A percentile compares a stretch with the other conserved stretches of the same genome.
phyloP scores from a whole-genome alignment of 2,329 filamentous ascomycete species.

The Claviceps sp. region DNA sequence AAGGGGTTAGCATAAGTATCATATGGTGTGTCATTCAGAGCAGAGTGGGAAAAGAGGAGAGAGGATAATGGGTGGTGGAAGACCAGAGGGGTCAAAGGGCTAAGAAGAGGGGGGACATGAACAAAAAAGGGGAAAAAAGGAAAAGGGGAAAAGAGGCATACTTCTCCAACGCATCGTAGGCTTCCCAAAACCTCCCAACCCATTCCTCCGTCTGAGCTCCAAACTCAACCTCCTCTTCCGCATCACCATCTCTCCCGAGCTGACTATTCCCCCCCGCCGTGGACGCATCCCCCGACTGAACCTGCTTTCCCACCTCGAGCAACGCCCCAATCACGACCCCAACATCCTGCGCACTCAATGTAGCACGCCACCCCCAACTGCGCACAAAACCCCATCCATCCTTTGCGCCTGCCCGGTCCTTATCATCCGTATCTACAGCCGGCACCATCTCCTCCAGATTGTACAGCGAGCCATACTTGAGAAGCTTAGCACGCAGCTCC shows the following conservation, averaged over 20 bases:
- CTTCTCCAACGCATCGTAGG: constrained; percentile 59
- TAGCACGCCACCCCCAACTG: constrained; percentile 96
- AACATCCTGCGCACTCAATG: constrained; percentile 83
- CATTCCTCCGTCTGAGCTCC: constrained; percentile 46
- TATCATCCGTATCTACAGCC: constrained; percentile 55
- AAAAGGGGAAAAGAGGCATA: constrained; percentile 21
- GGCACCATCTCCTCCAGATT: constrained; percentile 90
- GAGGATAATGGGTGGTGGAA: background rate
- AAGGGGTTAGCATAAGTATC: too few species aligned
- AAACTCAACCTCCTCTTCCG: constrained; percentile 35
- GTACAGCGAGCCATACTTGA: constrained; percentile 87
- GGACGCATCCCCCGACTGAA: constrained; percentile 20
- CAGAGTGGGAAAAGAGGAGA: background rate
- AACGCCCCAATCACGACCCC: constrained; percentile 87
- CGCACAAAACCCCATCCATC: constrained; percentile 96
- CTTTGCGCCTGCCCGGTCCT: constrained; percentile 57
- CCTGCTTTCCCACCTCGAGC: constrained; percentile 69
- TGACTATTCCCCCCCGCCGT: constrained; percentile 15
- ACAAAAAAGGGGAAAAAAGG: too few species aligned
- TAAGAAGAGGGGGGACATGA: background rate
- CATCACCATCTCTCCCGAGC: constrained; percentile 26
- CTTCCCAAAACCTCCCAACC: constrained; percentile 55
- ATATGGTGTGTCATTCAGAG: too few species aligned
- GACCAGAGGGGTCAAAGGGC: background rate
- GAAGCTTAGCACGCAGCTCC: constrained; percentile 66